A percentile compares a stretch with the other conserved stretches of the same genome.
phyloP scores from a whole-genome alignment of 1,139 yeast genomes.

The Petasospora fabianii region DNA sequence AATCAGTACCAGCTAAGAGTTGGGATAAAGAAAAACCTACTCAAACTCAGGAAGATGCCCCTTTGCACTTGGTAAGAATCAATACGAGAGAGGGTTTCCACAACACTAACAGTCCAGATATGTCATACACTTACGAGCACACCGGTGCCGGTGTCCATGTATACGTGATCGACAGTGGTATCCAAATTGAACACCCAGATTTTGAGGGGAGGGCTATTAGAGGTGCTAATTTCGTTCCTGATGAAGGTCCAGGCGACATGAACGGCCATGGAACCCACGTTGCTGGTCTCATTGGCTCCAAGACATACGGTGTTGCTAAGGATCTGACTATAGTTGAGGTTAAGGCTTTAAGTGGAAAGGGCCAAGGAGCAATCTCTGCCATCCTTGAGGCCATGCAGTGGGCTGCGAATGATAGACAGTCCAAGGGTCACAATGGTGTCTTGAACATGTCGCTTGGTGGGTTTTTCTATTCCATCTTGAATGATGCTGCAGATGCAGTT shows the following conservation, averaged over 20 bases:
- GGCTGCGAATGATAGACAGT: slow-evolving; percentile 54
- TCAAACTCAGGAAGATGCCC: slow-evolving; percentile 53
- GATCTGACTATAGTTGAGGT: slow-evolving; percentile 60
- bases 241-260: slow-evolving; percentile 57
- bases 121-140: slow-evolving; percentile 41
- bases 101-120: slow-evolving; percentile 43
- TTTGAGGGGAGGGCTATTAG: slow-evolving; percentile 57
- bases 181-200: slow-evolving; percentile 54
- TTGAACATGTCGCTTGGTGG: slow-evolving; percentile 81
- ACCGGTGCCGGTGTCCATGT: slow-evolving; percentile 58
- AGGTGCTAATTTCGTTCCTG: slow-evolving; percentile 58
- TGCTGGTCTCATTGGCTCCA: slow-evolving; percentile 81
- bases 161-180: slow-evolving; percentile 81
- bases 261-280: slow-evolving; percentile 87
- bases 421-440: slow-evolving; percentile 57
- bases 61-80: slow-evolving; percentile 63
- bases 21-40: too few species aligned
- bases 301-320: slow-evolving; percentile 80
- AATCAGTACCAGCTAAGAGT: too few species aligned
- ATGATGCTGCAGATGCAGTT: slow-evolving; percentile 73
- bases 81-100: slow-evolving; percentile 49
- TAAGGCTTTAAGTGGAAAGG: slow-evolving; percentile 60
- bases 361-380: slow-evolving; percentile 63
- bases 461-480: slow-evolving; percentile 55
- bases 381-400: slow-evolving; percentile 71